Base-by-base conservation (phyloP, 2,329 filamentous ascomycete genomes). In the Dactylonectria macrodidyma region DNA sequence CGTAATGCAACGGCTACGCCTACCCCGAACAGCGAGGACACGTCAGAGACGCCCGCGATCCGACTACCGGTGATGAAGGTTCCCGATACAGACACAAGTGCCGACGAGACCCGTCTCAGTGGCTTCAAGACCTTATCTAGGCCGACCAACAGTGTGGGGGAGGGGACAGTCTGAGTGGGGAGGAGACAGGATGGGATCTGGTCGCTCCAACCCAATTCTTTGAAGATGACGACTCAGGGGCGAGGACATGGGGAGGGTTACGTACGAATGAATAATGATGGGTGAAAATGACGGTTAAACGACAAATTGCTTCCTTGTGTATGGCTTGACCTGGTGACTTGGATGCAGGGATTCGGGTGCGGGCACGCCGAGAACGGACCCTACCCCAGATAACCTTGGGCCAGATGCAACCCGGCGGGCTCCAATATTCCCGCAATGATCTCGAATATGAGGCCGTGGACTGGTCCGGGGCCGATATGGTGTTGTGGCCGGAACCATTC, bases 401-500 rank as follows among this genome's bases (percentile, higher is more conserved):
- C 33, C 38, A 38, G 30, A 62, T 66, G 55, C 44, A 16, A 5
- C 54, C 48, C 41, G 54, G 44, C 64, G 47, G 54, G 60, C 55
- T 44, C 60, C 62, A 59, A 56, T 58, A 52, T 38, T 41, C 19
- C 54, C 19, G 41, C 54, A 26, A 6, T 55, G 26, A 68, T 68
- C 48, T 56, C 59, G 55, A 66, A 62, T 69, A n/a, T 47, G 54
- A 61, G 22, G 52, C 48, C 54, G 59, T 46, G 44, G 46, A 59
- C 54, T 38, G 59, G 46, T 54, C 74, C 75, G 74, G 75, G 55
- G 74, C 76, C 76, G 75, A 74, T 71, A 52, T 76, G 71, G 75
- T 71, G 64, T 59, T 50, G 67, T 76, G 78, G 78, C 78, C 78
- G 78, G 78, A 80, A 80, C 57, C 2, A 59, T 80, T 80, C 78